Evolutionary conservation across 116 monocot genomes (phyloP).

Genomic region (Zostera marina): DNA sequence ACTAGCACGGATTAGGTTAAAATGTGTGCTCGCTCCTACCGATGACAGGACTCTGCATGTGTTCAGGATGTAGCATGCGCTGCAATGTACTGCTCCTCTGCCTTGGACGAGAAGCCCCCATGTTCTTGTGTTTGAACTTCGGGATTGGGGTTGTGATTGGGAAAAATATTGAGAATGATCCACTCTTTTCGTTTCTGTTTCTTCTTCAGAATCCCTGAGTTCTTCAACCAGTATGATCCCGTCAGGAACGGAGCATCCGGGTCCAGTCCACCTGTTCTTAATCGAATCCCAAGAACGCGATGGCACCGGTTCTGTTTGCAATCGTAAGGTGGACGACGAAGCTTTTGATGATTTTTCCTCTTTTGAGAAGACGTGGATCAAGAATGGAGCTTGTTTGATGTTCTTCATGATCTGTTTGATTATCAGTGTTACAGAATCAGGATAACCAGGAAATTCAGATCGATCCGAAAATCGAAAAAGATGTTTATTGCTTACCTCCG

Average conservation of each 20-base stretch:
- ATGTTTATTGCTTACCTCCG: conserved; percentile 18
- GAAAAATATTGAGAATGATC: background rate
- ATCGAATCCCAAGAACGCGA: conserved; percentile 42
- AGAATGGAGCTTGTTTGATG: conserved; percentile 53
- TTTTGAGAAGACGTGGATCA: conserved; percentile 45
- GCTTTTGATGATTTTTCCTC: background rate
- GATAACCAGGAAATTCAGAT: too few species aligned
- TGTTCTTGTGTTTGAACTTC: conserved; percentile 11
- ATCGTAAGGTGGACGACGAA: conserved; percentile 6
- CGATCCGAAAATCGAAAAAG: background rate
- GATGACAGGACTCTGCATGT: conserved; percentile 51
- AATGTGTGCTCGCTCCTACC: conserved; percentile 65
- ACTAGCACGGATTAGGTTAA: conserved; percentile 55
- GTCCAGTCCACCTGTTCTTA: conserved; percentile 24
- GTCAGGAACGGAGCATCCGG: conserved; percentile 24
- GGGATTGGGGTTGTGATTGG: background rate
- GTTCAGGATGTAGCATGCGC: conserved; percentile 62
- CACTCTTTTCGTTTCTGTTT: background rate
- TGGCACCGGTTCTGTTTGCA: conserved; percentile 28
- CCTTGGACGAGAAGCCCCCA: conserved; percentile 75
- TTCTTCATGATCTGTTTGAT: conserved; percentile 23
- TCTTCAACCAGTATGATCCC: conserved; percentile 72
- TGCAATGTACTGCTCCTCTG: conserved; percentile 29
- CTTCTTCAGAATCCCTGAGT: conserved; percentile 11
- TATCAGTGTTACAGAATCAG: background rate